Percentiles rank a stretch among this genome's conserved stretches.
Conservation (phyloP, 176 grass and related monocot genomes). For the Chrysopogon serrulatus region DNA sequence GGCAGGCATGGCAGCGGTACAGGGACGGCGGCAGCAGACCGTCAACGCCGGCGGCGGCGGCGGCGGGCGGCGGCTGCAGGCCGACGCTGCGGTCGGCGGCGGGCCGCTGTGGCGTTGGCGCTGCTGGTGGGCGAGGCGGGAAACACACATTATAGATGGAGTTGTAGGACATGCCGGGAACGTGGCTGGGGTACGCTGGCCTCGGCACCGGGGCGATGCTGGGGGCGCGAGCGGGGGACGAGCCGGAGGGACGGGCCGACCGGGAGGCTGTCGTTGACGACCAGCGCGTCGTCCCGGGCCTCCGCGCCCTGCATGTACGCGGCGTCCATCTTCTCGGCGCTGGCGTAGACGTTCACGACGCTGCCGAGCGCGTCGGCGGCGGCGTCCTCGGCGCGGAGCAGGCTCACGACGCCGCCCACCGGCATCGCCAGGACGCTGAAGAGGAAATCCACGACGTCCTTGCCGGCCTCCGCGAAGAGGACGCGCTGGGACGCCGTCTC, state of each 20-base stretch:
- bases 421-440: neutral
- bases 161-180: too few relatives aligned
- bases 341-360: slow-evolving; percentile 16
- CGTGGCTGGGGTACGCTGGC: too few relatives aligned
- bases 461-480: slow-evolving; percentile 29
- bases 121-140: neutral
- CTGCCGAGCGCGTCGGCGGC: slow-evolving; percentile 18
- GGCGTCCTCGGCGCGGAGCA: slow-evolving; percentile 21
- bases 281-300: neutral
- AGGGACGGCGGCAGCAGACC: neutral
- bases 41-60: neutral
- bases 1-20: neutral
- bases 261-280: neutral
- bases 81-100: too few relatives aligned
- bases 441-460: slow-evolving; percentile 27
- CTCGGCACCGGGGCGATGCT: neutral
- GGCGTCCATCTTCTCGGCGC: slow-evolving; percentile 14
- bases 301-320: neutral
- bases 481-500: neutral
- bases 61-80: neutral
- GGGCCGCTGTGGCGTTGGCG: neutral
- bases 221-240: neutral
- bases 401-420: slow-evolving; percentile 26
- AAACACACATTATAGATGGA: too few relatives aligned
- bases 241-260: neutral